These are phyloP conservation scores for Cucumis hystrix DNA, from an alignment of 306 rosid genomes.

Conservation along the genomic window DNA sequence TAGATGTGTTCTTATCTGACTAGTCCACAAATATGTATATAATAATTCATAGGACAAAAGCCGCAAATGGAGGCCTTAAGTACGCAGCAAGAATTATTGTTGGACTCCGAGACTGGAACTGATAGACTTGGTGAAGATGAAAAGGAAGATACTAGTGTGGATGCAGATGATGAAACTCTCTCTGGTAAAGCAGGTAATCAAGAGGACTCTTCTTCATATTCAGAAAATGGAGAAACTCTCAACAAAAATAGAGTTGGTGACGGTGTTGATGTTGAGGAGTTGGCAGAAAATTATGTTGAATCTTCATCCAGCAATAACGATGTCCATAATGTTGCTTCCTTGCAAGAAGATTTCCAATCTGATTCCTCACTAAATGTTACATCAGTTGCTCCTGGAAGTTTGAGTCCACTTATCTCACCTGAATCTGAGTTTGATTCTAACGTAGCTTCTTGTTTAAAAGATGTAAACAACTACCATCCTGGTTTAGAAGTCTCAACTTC, in stretches of 20 bases:
- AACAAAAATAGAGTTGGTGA: conserved; percentile 30
- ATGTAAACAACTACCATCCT: conserved; percentile 25
- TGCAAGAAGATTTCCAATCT: conserved; percentile 27
- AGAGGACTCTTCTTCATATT: conserved; percentile 36
- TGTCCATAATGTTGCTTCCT: conserved; percentile 23
- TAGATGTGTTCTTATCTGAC: neutral
- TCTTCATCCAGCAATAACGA: conserved; percentile 25
- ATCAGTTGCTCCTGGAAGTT: conserved; percentile 22
- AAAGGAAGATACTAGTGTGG: conserved; percentile 10
- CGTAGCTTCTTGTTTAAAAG: conserved; percentile 32
- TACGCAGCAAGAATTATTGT: conserved; percentile 41
- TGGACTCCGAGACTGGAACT: conserved; percentile 40
- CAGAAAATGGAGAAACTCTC: conserved; percentile 30
- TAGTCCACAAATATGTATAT: neutral
- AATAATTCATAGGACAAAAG: conserved; percentile 32
- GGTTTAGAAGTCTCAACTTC: conserved; percentile 32
- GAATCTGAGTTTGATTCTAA: conserved; percentile 43
- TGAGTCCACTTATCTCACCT: conserved; percentile 14
- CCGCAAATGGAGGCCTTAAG: conserved; percentile 64
- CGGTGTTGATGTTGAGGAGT: conserved; percentile 22
- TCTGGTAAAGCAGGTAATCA: conserved; percentile 36
- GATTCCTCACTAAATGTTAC: conserved; percentile 28
- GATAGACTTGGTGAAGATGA: conserved; percentile 18
- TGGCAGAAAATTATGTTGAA: conserved; percentile 26
- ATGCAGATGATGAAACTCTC: conserved; percentile 23